Evolutionary conservation across 148 eudicot genomes (phyloP), one percentile per base, ranked within the genome.

Genomic region (Dianthus caryophyllus): DNA sequence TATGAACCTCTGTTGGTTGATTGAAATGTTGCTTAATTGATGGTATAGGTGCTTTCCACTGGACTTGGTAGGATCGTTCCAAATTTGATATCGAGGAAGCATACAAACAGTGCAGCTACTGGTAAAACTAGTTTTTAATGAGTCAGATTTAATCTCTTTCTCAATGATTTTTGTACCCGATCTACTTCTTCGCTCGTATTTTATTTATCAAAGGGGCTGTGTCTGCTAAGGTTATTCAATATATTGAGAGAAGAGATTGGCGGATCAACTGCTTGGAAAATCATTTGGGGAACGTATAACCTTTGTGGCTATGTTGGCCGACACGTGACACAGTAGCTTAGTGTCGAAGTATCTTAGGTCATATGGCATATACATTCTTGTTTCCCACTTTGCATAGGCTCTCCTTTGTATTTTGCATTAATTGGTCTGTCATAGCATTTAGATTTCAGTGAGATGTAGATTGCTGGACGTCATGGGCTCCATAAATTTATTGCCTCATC

Each of bases 11-110:
- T 25, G 49, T 41, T 30, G 25, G 8, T 56, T 48, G 41, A 55
- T 17, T 55, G 29, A 64, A 61, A 61, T n/a, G 13, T 61, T 65
- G 22, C 27, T 22, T n/a, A 13, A 38, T 31, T 39, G 65, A 13
- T 49, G 46, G 52, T 22, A 39, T 66, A 88, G 97, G 77, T 91
- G 67, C 91, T 86, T 64, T 91, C 97, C 24, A 91, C 97, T 61
- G 95, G 91, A 62, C 97, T 90, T 79, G 94, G 97, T 61, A 85
- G 94, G 79, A 84, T 90, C 75, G 97, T 90, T 27, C 97, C 97
- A 39, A 90, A 90, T 73, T 74, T 90, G 76, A 85, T 90, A 65
- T 90, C 97, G 47, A 82, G 95, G 80, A 93, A 89, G 88, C 96
- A 84, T 70, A 90, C 98, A 65, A 93, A 90, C 69, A 87, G 87